A percentile compares a stretch with the other conserved stretches of the same genome.
Conservation (phyloP, 371 early-diverging fungal genomes). For the Lichtheimia hyalospora region DNA sequence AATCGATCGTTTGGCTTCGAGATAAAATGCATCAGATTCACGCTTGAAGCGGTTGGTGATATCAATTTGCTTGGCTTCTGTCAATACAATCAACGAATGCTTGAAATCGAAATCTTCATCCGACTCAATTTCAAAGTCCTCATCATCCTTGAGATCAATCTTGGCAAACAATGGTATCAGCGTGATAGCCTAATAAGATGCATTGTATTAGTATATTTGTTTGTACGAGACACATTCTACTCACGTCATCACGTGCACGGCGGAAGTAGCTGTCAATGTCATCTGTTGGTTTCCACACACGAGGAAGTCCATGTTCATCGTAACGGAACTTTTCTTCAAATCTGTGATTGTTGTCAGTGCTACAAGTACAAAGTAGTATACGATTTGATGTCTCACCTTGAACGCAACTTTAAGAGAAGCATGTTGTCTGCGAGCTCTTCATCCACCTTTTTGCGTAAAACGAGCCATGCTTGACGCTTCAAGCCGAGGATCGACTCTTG, state of each 20-base stretch:
- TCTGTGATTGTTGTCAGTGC: constrained; percentile 16
- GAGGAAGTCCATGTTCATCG: constrained; percentile 89
- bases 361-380: background rate
- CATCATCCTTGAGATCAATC: constrained; percentile 48
- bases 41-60: constrained; percentile 81
- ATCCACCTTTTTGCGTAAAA: constrained; percentile 68
- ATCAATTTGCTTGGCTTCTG: constrained; percentile 71
- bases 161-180: constrained; percentile 67
- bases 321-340: constrained; percentile 94
- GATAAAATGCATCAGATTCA: constrained; percentile 87
- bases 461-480: constrained; percentile 72
- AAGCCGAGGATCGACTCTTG: constrained; percentile 49
- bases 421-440: constrained; percentile 83
- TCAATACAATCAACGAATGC: constrained; percentile 62
- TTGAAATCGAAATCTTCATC: constrained; percentile 64
- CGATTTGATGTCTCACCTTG: constrained; percentile 22
- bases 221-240: background rate
- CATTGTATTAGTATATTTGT: no score
- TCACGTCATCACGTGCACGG: constrained; percentile 66
- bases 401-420: constrained; percentile 76
- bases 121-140: constrained; percentile 40
- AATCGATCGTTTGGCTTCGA: constrained; percentile 95
- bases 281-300: constrained; percentile 93
- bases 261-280: constrained; percentile 89
- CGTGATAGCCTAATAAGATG: constrained; percentile 44